Evolutionary conservation across 164 flowering plant genomes (phyloP), one percentile per base, ranked within the genome.

Genomic region (Vitis rupestris): DNA sequence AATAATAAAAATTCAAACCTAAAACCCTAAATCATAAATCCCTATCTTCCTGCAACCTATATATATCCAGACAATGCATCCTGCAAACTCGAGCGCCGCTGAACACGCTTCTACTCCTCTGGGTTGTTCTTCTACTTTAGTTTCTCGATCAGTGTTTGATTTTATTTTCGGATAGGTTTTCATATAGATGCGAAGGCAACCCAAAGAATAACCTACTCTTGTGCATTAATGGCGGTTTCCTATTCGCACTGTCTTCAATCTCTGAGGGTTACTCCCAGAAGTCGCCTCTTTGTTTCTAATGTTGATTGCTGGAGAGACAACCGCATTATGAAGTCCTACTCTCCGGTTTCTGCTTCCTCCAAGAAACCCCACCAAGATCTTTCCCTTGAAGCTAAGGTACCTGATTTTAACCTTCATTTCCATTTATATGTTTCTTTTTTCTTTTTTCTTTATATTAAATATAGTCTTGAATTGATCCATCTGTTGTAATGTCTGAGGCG

Each of bases 331-430:
- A 61, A 37, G 50, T 3, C 17, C 16, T 61, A 15, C 15, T 13
- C 8, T 37, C 50, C 15, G 12, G 64, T 61, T 61, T 37, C 8
- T 61, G 17, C 64, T 31, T 30, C 63, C 15, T 30, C 64, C 3
- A 12, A 61, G 17, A 61, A 61, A 30, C 31, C 50, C n/a, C 49
- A 61, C 1, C 11, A 29, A 13, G 17, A 61, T 61, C 50, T 37
- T 61, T 37, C 48, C 64, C 64, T 61, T 31, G 48, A 61, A 61
- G 31, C 50, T 3, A 61, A 61, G 64, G 50, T 30, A 17, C 14
- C n/a, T 15, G 13, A 59, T 10, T 27, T 23, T 59, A 53, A 53
- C 17, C 56, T 53, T 53, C 14, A 14, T 10, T 12, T 10, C 16
- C 2, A 10, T 23, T 59, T 2, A 27, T 13, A 0, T 59, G n/a